A percentile compares a stretch with the other conserved stretches of the same genome.
Evolutionary conservation across 305 asterid species (phyloP).

Genomic region (Fraxinus baroniana): DNA sequence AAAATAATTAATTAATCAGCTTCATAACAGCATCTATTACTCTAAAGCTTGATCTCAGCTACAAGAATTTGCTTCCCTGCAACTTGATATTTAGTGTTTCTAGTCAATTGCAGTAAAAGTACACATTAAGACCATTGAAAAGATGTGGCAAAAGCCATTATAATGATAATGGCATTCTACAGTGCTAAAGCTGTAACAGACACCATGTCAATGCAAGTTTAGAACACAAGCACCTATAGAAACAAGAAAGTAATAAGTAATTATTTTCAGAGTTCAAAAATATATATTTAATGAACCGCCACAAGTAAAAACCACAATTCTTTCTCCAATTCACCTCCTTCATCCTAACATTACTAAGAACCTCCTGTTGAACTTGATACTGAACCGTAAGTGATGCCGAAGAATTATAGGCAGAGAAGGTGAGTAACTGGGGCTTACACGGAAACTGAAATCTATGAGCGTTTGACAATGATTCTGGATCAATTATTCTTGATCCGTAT

Average conservation of each 20-base stretch:
- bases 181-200: neutral
- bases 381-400: neutral
- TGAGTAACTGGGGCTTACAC: neutral
- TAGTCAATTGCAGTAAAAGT: neutral
- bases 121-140: neutral
- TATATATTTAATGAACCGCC: neutral
- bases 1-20: neutral
- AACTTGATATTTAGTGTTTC: neutral
- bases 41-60: neutral
- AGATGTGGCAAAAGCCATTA: neutral
- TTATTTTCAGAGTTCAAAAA: neutral
- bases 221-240: neutral
- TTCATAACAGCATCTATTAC: neutral
- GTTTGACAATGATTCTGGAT: neutral
- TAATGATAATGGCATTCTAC: neutral
- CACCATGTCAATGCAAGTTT: neutral
- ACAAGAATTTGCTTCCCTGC: neutral
- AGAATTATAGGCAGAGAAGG: neutral
- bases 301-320: neutral
- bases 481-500: neutral
- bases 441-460: neutral
- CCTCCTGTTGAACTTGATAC: neutral
- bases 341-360: neutral
- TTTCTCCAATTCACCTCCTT: neutral
- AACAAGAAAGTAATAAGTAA: neutral